Evolutionary conservation across 1,284 basidiomycete genomes (phyloP).

Genomic region (Sanghuangporus weigelae): DNA sequence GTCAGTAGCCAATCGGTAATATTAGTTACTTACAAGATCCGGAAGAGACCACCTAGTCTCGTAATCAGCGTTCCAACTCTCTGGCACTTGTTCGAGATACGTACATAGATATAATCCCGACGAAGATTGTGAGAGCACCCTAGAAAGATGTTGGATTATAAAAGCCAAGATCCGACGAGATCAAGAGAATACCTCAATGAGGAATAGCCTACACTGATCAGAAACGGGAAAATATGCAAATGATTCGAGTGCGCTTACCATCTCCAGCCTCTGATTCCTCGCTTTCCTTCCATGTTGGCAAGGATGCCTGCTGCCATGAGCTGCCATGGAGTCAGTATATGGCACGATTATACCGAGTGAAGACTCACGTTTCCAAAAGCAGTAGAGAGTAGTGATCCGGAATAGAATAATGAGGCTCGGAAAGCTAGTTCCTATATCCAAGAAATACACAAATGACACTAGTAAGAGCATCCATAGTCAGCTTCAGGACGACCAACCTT

Average conservation of each 20-base stretch:
- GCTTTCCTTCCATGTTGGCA: constrained; percentile 37
- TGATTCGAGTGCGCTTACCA: constrained; percentile 21
- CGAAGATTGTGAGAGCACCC: constrained; percentile 18
- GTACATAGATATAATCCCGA: constrained; percentile 18
- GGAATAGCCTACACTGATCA: constrained; percentile 22
- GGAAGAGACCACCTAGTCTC: constrained; percentile 22
- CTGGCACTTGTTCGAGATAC: not conserved
- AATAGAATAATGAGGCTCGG: constrained; percentile 36
- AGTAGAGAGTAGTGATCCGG: constrained; percentile 35
- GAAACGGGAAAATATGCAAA: not conserved
- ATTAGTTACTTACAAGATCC: constrained; percentile 20
- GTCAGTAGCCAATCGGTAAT: not conserved
- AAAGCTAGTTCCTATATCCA: constrained; percentile 24
- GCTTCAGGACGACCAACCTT: constrained; percentile 3
- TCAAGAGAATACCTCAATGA: constrained; percentile 22
- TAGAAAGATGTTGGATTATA: not conserved
- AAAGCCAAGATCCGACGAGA: not conserved
- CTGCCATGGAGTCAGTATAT: constrained; percentile 15
- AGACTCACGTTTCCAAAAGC: constrained; percentile 32
- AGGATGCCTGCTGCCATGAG: constrained; percentile 37
- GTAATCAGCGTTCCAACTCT: not conserved
- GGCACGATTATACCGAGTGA: constrained; percentile 8
- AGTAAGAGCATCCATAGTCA: not conserved
- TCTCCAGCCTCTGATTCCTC: constrained; percentile 39
- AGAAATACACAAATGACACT: not conserved